A percentile compares a stretch with the other conserved stretches of the same genome.
Conservation (phyloP, 805 yeast species). For the Pichia exigua region DNA sequence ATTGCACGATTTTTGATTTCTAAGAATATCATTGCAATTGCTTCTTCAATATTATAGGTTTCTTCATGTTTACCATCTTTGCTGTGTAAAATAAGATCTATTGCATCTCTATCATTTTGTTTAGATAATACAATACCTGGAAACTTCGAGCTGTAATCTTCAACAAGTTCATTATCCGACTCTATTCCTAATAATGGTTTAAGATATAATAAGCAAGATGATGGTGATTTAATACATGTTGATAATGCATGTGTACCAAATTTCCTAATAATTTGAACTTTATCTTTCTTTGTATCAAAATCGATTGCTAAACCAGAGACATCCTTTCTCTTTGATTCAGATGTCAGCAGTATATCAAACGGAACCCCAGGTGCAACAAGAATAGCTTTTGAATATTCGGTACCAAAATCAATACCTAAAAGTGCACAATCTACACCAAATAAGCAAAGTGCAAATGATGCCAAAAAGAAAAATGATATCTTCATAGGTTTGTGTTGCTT, state of each 20-base stretch:
- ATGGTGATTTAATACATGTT: conserved; percentile 67
- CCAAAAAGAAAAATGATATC: background rate
- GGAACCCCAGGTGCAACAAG: conserved; percentile 87
- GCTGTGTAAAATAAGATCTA: conserved; percentile 35
- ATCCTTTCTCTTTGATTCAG: conserved; percentile 89
- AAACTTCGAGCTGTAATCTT: conserved; percentile 43
- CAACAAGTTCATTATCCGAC: conserved; percentile 38
- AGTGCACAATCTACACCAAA: conserved; percentile 43
- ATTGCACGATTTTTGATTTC: conserved; percentile 63
- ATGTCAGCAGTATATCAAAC: conserved; percentile 79
- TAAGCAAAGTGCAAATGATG: background rate
- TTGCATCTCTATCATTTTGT: conserved; percentile 36
- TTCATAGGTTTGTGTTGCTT: conserved; percentile 3
- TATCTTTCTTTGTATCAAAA: conserved; percentile 1
- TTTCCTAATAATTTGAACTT: conserved; percentile 55
- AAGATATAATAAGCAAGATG: conserved; percentile 53
- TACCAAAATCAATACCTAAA: conserved; percentile 84
- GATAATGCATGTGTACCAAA: conserved; percentile 74
- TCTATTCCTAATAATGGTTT: conserved; percentile 68
- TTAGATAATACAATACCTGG: conserved; percentile 49
- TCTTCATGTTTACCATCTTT: conserved; percentile 27
- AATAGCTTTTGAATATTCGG: conserved; percentile 78
- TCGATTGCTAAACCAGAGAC: conserved; percentile 62
- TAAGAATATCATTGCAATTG: conserved; percentile 72
- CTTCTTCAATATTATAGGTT: conserved; percentile 57